These are phyloP conservation scores for Mycena rebaudengoi DNA, from an alignment of 768 basidiomycete species.

Conservation along the genomic window DNA sequence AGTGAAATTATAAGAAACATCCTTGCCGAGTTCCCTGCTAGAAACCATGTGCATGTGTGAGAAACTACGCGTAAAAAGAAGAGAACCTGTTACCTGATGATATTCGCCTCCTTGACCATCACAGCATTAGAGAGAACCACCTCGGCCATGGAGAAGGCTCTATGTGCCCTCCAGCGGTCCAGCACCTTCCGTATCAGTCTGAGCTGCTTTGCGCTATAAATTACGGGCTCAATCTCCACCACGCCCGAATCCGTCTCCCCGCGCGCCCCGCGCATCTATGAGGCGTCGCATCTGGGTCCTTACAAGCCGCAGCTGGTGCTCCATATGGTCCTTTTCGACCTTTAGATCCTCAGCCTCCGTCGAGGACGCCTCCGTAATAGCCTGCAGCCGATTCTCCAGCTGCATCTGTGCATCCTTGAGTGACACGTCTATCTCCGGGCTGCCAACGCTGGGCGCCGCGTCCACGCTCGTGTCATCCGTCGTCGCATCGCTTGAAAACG, in stretches of 20 bases:
- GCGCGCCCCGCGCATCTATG: constrained; percentile 75
- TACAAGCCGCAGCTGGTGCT: constrained; percentile 84
- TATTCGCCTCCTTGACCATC: constrained; percentile 91
- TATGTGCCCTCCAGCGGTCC: constrained; percentile 85
- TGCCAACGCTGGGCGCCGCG: constrained; percentile 62
- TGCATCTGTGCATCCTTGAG: constrained; percentile 79
- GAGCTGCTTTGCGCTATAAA: constrained; percentile 85
- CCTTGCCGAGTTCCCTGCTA: constrained; percentile 88
- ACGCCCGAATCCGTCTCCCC: constrained; percentile 77
- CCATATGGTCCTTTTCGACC: constrained; percentile 93
- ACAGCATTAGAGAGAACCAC: constrained; percentile 85
- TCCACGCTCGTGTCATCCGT: constrained; percentile 93
- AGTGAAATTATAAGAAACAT: constrained; percentile 92
- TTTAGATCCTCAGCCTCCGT: constrained; percentile 86
- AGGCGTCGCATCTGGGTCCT: constrained; percentile 85
- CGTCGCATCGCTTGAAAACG: constrained; percentile 75
- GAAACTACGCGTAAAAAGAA: background rate
- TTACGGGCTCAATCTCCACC: constrained; percentile 76
- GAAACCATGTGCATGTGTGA: constrained; percentile 14
- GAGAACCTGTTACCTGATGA: constrained; percentile 71
- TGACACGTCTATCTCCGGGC: constrained; percentile 72
- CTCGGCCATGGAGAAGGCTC: constrained; percentile 94
- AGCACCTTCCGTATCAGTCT: constrained; percentile 84
- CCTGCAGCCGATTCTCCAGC: constrained; percentile 77
- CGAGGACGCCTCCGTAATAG: constrained; percentile 56